Conservation (phyloP, 495 filamentous ascomycete genomes). For the Penicillium lividum region DNA sequence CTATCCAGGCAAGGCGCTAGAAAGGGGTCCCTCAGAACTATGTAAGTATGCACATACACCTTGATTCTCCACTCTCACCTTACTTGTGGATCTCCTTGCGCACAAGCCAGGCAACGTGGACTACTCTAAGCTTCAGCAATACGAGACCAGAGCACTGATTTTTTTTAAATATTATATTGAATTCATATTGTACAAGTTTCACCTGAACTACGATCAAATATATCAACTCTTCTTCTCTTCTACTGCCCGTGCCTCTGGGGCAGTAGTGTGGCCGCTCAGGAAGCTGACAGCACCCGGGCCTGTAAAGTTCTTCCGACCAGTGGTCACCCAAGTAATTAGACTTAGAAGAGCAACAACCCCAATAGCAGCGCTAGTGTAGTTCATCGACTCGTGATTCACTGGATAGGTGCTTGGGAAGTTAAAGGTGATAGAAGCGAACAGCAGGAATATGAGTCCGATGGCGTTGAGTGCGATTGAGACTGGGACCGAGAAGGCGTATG, state of each 20-base stretch:
- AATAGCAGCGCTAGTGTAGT: conserved; percentile 58
- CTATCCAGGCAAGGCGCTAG: too few relatives aligned
- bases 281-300: conserved; percentile 41
- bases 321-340: conserved; percentile 54
- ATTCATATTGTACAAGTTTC: not conserved
- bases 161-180: too few relatives aligned
- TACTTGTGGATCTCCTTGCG: too few relatives aligned
- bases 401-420: conserved; percentile 56
- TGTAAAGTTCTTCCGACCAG: conserved; percentile 51
- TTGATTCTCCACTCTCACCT: too few relatives aligned
- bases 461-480: conserved; percentile 51
- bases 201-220: not conserved
- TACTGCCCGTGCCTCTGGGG: not conserved
- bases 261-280: conserved; percentile 17
- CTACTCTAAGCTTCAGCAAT: too few relatives aligned
- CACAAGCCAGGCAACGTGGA: too few relatives aligned
- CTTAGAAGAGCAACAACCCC: conserved; percentile 55
- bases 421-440: conserved; percentile 58
- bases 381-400: conserved; percentile 56
- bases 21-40: too few relatives aligned
- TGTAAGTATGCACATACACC: too few relatives aligned
- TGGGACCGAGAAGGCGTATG: conserved; percentile 34
- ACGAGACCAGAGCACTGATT: too few relatives aligned
- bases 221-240: not conserved
- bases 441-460: conserved; percentile 52